Evolutionary conservation across 2,329 filamentous ascomycete species (phyloP).

Genomic region (Cercospora sojina): DNA sequence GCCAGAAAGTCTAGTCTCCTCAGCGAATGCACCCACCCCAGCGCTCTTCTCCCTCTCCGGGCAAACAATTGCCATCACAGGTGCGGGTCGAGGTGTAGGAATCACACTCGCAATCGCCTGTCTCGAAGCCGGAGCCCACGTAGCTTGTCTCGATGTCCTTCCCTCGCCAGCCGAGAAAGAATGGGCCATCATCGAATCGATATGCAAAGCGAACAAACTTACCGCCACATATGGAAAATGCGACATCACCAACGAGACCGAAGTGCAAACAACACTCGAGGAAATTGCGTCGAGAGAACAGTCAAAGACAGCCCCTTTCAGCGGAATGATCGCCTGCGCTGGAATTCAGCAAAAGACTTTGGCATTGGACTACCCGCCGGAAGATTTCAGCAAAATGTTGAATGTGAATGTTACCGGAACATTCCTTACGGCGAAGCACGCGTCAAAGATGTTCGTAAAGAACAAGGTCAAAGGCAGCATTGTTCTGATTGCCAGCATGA

Average conservation of each 20-base stretch:
- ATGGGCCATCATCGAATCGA: slow-evolving; percentile 59
- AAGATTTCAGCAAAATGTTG: slow-evolving; percentile 39
- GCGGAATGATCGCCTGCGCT: slow-evolving; percentile 32
- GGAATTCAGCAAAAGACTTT: slow-evolving; percentile 32
- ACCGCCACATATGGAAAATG: slow-evolving; percentile 69
- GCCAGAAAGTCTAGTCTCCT: slow-evolving; percentile 29
- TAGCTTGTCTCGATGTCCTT: slow-evolving; percentile 43
- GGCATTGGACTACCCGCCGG: slow-evolving; percentile 37
- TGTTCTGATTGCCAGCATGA: slow-evolving; percentile 43
- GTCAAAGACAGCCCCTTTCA: slow-evolving; percentile 65
- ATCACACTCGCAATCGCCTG: slow-evolving; percentile 35
- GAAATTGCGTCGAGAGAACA: slow-evolving; percentile 65
- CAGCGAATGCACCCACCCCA: slow-evolving; percentile 27
- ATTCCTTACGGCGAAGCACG: slow-evolving; percentile 39
- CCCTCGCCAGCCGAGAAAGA: slow-evolving; percentile 59
- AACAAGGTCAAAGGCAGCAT: slow-evolving; percentile 38
- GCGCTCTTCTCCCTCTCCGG: slow-evolving; percentile 29
- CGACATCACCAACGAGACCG: slow-evolving; percentile 69
- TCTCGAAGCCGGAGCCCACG: slow-evolving; percentile 33
- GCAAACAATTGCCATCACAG: slow-evolving; percentile 33
- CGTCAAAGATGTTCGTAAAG: slow-evolving; percentile 37
- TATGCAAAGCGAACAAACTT: slow-evolving; percentile 60
- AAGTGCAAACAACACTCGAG: slow-evolving; percentile 52
- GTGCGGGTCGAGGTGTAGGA: slow-evolving; percentile 34
- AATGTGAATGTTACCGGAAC: slow-evolving; percentile 43